Evolutionary conservation across 305 asterid genomes (phyloP).

Genomic region (Fraxinus baroniana): DNA sequence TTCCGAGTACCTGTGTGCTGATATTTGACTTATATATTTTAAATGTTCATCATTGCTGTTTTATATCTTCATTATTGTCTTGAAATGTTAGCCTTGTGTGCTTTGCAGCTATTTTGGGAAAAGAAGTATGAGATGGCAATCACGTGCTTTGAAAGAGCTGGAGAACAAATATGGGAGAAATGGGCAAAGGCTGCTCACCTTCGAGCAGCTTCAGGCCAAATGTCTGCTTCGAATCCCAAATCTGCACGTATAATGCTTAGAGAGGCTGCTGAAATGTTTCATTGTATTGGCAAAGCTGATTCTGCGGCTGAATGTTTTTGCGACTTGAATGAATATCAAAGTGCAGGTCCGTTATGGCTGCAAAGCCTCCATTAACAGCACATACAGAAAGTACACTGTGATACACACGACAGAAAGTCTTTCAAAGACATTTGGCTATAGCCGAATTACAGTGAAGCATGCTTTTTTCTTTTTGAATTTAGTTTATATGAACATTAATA

Average conservation of each 20-base stretch:
- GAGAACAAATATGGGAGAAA: slow-evolving; percentile 54
- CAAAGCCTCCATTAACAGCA: neutral
- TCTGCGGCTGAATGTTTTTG: slow-evolving; percentile 71
- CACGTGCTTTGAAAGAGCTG: slow-evolving; percentile 68
- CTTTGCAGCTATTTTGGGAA: slow-evolving; percentile 63
- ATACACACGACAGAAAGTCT: neutral
- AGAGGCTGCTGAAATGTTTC: slow-evolving; percentile 68
- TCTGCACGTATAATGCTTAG: slow-evolving; percentile 43
- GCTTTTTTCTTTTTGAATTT: neutral
- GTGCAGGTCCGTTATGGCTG: slow-evolving; percentile 45
- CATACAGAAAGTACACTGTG: neutral
- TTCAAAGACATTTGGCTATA: neutral
- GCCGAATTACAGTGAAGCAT: neutral
- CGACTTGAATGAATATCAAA: slow-evolving; percentile 57
- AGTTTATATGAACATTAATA: neutral
- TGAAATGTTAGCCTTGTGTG: neutral
- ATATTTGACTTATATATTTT: neutral
- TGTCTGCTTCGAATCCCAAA: slow-evolving; percentile 41
- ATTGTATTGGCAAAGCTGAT: slow-evolving; percentile 46
- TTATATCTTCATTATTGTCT: neutral
- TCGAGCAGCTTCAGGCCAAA: slow-evolving; percentile 44
- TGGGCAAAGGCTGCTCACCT: slow-evolving; percentile 64
- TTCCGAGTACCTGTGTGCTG: neutral
- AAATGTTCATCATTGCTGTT: neutral
- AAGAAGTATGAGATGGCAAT: slow-evolving; percentile 66